Evolutionary conservation across 306 rosid species (phyloP), one percentile per base, ranked within the genome.

Genomic region (Vicia villosa): DNA sequence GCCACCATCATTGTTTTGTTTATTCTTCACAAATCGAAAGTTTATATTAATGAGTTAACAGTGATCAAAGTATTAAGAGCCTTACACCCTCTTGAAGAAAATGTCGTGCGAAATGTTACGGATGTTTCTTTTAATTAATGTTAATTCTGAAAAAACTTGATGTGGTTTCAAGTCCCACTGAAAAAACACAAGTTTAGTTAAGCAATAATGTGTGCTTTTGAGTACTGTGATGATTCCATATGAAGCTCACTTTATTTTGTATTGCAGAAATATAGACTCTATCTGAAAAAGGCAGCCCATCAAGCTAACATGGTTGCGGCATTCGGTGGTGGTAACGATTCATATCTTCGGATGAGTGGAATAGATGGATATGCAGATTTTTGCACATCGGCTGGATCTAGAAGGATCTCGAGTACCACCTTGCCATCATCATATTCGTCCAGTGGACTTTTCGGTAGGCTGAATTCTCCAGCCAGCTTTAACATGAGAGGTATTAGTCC

Each of bases 251-350:
- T 64, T 17, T 57, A 13, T 79, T 51, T 36, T 47, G 19, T 20
- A 20, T 55, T 81, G 84, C 92, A 92, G 97, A 92, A 87, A 74
- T 89, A 72, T 60, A 83, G 96, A 73, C 89, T 75, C 54, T 87
- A 79, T 70, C 90, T 92, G 67, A 87, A 80, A 80, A 87, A 67
- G 62, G 86, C 83, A 51, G 65, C 75, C 34, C 86, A 85, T 62
- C 87, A 85, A 64, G 85, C 81, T 64, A 87, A 65, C 63, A 70
- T 87, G 82, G 83, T 69, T 73, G 86, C 83, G 70, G 86, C 85
- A 68, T 50, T 87, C 45, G 87, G 90, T 49, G 86, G 88, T 49
- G 70, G 65, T 42, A 77, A 70, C 16, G 96, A 85, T 62, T 61
- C 89, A 51, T 91, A 78, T 76, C 13, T 75, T 63, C 83, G 65